Evolutionary conservation across 2,329 filamentous ascomycete species (phyloP), one percentile per base, ranked within the genome.

Genomic region (Phyllosticta paracitricarpa): DNA sequence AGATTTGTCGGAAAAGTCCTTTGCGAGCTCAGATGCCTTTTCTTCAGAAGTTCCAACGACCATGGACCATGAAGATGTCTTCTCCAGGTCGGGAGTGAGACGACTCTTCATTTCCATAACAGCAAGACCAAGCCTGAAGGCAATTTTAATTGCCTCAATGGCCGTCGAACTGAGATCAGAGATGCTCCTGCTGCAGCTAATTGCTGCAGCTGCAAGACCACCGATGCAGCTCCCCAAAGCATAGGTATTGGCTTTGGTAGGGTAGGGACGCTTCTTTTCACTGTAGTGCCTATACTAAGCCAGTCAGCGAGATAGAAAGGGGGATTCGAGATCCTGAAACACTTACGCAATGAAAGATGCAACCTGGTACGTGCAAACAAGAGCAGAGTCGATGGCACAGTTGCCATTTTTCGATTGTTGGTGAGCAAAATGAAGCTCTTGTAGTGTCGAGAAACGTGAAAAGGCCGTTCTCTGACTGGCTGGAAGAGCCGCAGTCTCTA

Each of bases 91-190:
- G 10, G 33, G 9, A 40, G 14, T 40, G 33, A 40, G 10, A 12
- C 33, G 33, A 17, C 33, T 40, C 33, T 40, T 40, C 33, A 40
- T 40, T 40, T 64, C 62, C 10, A 62, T 63, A 6, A 65, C 67
- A 60, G 61, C 63, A 51, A 68, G 63, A 51, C 70, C 72, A 1
- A 69, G 63, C 40, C 72, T 63, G 59, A 74, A 74, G 1, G 70
- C 66, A 53, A 70, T 64, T 14, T 65, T 63, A 4, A 73, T 66
- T 5, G 68, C 65, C 54, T 72, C 64, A 19, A 74, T 65, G 28
- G 70, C 72, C 19, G 66, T 48, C 4, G 69, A 66, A 25, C 73
- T 64, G 8, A 74, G 66, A n/a, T 71, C 67, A 10, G 66, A 58
- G 2, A 67, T 62, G 51, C 60, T 69, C n/a, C 63, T 62, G 58